Base-by-base conservation (phyloP, 495 filamentous ascomycete species). In the Aspergillus leporis region DNA sequence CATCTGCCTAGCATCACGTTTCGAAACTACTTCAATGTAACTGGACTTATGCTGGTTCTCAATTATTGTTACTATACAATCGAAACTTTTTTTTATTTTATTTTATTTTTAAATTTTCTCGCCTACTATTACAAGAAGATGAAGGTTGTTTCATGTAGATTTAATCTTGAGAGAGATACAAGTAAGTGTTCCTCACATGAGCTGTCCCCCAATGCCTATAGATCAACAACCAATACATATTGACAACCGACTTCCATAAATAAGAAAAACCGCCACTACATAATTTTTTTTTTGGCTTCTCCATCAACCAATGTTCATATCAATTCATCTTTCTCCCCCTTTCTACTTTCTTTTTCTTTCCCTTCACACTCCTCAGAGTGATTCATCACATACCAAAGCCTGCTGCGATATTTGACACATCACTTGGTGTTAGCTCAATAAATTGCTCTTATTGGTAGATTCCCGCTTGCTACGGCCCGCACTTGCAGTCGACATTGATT, bases 381-480 rank as follows among this genome's bases (percentile, higher is more conserved):
- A 59, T 52, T 32, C 47, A 56, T 55, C 53, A 56, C 53, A 56
- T 56, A 30, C 47, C 38, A 19, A 40, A 38, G 3, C 38, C 14
- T 22, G 6, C 19, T 28, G 21, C 18, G 53, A 52, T 21, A 28
- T 54, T 28, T 41, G 53, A 55, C 53, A 45, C 38, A 55, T 55
- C 53, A 45, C 16, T 32, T 53, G 34, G 9, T 53, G 18, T 19
- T 23, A 16, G 18, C 51, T 6, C 38, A 41, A 41, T 14, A 6
- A 41, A 23, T 25, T 34, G 16, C 38, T 53, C 36, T 43, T 19
- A 53, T 53, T 53, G 51, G 51, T 19, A 53, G 18, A 25, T 12
- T 43, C 19, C 30, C 49, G 34, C 28, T 51, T 51, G 30, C 21
- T 21, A 34, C 49, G 49, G 49, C 28, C 49, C 49, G 49, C 49